These are phyloP conservation scores for Colletotrichum gloeosporioides DNA, from an alignment of 2,329 filamentous ascomycete genomes.

Conservation along the genomic window DNA sequence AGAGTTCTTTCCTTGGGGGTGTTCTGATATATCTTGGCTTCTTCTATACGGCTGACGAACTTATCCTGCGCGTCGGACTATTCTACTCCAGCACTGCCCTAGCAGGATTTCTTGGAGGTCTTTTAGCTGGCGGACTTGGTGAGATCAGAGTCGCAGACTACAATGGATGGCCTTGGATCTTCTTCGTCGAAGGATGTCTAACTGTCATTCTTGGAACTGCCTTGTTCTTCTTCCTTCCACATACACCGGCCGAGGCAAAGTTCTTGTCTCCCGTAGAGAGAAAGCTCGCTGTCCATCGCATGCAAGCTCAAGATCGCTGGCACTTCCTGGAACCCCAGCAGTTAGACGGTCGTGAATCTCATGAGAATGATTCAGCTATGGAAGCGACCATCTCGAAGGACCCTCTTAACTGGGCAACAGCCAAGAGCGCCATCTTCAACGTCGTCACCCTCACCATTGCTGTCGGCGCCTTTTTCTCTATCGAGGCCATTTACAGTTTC, in stretches of 20 bases:
- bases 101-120: constrained; percentile 17
- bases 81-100: constrained; percentile 26
- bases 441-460: constrained; percentile 25
- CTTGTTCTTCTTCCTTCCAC: background rate
- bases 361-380: background rate
- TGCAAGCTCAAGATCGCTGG: constrained; percentile 4
- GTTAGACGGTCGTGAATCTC: background rate
- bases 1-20: constrained; percentile 28
- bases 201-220: constrained; percentile 8
- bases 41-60: constrained; percentile 28
- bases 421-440: constrained; percentile 23
- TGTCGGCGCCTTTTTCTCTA: constrained; percentile 27
- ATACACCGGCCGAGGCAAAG: constrained; percentile 14
- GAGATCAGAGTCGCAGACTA: constrained; percentile 1
- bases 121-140: constrained; percentile 12
- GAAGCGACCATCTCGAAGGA: background rate
- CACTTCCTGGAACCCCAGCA: background rate
- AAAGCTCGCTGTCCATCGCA: background rate
- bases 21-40: constrained; percentile 29
- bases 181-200: constrained; percentile 21
- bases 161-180: constrained; percentile 24
- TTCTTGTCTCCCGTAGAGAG: constrained; percentile 5
- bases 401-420: background rate
- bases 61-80: constrained; percentile 26
- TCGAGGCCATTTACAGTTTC: constrained; percentile 25